Conservation (phyloP, 768 basidiomycete species). For the Suillus tomentosus region DNA sequence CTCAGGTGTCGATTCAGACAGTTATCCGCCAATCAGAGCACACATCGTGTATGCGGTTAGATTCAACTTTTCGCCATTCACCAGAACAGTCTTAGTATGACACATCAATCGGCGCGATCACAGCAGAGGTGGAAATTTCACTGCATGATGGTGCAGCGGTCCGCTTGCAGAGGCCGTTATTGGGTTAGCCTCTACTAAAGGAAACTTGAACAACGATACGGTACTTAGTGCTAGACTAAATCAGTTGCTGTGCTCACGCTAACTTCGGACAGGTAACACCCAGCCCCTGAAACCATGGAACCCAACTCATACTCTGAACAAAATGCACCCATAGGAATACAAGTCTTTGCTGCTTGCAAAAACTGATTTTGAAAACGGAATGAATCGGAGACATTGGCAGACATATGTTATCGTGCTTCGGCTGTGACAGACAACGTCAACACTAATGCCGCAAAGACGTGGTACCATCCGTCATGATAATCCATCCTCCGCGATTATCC, state of each 20-base stretch:
- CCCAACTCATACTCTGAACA: not conserved
- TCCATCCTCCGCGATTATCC: not conserved
- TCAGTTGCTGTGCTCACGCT: not conserved
- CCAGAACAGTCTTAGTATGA: not conserved
- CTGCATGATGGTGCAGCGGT: not conserved
- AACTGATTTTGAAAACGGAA: not conserved
- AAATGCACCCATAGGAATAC: not conserved
- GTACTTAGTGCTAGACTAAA: not conserved
- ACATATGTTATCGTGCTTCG: not conserved
- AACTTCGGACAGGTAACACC: not conserved
- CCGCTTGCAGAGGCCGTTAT: not conserved
- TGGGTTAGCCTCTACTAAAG: not conserved
- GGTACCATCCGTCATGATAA: not conserved
- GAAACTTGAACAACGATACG: not conserved
- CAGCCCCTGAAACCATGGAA: not conserved
- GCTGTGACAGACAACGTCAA: not conserved
- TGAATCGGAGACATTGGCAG: not conserved
- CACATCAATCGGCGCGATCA: not conserved
- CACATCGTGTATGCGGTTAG: not conserved
- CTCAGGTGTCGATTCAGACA: not conserved
- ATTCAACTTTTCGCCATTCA: not conserved
- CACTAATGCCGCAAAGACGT: not conserved
- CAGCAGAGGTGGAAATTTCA: not conserved
- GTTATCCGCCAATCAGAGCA: not conserved
- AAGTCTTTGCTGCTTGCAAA: not conserved